Conservation (phyloP, 768 basidiomycete species). For the Mrakia frigida region DNA sequence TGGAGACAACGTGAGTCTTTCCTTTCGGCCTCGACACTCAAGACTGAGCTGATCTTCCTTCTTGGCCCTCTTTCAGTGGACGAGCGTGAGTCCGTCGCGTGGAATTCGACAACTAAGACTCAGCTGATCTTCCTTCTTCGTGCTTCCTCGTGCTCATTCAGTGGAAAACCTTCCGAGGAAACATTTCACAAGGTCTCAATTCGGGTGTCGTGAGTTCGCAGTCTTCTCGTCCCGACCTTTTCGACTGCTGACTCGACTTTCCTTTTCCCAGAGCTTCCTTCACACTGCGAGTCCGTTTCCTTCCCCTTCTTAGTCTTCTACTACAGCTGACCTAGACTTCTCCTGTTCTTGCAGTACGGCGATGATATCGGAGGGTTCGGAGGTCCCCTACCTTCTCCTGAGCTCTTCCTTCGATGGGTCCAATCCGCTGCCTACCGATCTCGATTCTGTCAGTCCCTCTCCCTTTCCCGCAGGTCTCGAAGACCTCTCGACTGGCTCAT, state of each 20-base stretch:
- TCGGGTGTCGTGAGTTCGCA: constrained; percentile 29
- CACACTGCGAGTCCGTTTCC: too few species aligned
- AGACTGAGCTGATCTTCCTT: too few species aligned
- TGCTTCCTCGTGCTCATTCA: too few species aligned
- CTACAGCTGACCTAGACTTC: too few species aligned
- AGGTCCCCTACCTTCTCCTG: constrained; percentile 40
- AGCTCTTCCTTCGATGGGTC: constrained; percentile 43
- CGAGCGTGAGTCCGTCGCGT: too few species aligned
- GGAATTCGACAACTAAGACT: too few species aligned
- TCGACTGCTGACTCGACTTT: too few species aligned
- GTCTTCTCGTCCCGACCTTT: too few species aligned
- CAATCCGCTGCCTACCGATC: constrained; percentile 41
- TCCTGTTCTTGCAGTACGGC: too few species aligned
- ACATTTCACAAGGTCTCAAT: constrained; percentile 41
- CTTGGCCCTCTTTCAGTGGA: not conserved
- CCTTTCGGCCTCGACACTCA: too few species aligned
- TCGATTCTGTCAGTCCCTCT: constrained; percentile 39
- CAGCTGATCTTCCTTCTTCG: too few species aligned
- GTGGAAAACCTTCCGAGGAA: constrained; percentile 44
- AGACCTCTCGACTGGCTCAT: not conserved
- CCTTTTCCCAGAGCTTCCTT: not conserved
- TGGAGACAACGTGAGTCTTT: constrained; percentile 38
- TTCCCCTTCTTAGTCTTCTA: too few species aligned
- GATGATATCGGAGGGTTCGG: constrained; percentile 44
- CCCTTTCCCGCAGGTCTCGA: not conserved